Conservation (phyloP, 1,284 basidiomycete genomes). For the Sphaerobolus stellatus region DNA sequence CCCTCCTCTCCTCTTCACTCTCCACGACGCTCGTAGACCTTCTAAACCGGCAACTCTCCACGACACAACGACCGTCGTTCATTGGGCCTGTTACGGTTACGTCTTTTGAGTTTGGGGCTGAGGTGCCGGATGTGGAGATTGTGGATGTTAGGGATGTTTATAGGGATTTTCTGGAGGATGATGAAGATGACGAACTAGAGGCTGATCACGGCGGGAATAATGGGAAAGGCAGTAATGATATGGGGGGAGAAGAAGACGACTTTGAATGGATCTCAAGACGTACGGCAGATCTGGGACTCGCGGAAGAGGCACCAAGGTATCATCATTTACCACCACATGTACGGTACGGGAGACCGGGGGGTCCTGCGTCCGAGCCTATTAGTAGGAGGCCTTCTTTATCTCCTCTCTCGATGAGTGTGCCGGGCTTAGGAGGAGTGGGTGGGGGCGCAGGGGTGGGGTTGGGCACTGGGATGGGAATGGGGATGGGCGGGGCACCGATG, state of each 20-base stretch:
- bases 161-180: constrained; percentile 86
- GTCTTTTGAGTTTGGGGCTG: constrained; percentile 84
- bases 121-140: constrained; percentile 83
- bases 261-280: constrained; percentile 78
- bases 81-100: constrained; percentile 89
- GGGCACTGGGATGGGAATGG: no score
- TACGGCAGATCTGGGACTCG: constrained; percentile 47
- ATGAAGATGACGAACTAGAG: constrained; percentile 57
- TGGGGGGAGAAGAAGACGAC: constrained; percentile 41
- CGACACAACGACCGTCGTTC: constrained; percentile 80
- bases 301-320: constrained; percentile 60
- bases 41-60: constrained; percentile 79
- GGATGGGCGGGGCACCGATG: constrained; percentile 37
- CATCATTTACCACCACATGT: constrained; percentile 65
- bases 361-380: constrained; percentile 56
- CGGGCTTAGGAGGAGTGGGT: no score
- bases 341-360: constrained; percentile 62
- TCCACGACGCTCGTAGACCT: constrained; percentile 69
- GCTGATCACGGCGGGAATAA: no score
- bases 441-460: no score
- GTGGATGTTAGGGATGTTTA: constrained; percentile 93
- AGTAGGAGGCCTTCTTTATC: constrained; percentile 39
- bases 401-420: no score
- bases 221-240: constrained; percentile 19
- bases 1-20: constrained; percentile 65